Conservation (phyloP, 1,139 yeast genomes). For the Spathaspora sp. region DNA sequence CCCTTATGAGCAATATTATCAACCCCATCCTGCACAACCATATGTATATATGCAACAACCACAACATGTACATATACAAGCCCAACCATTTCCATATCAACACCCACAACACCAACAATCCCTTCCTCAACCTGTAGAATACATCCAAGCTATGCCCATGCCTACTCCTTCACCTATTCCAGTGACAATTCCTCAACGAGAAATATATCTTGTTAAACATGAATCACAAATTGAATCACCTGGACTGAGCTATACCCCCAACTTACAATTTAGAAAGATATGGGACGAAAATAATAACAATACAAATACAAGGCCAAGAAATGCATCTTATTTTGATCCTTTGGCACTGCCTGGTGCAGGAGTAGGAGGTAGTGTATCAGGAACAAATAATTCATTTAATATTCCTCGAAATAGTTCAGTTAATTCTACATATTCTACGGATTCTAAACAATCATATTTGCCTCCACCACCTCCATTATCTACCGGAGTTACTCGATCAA, state of each 20-base stretch:
- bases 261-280: conserved; percentile 39
- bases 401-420: background rate
- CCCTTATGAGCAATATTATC: conserved; percentile 6
- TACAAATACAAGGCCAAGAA: conserved; percentile 23
- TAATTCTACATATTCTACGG: background rate
- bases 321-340: conserved; percentile 39
- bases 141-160: conserved; percentile 2
- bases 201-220: conserved; percentile 6
- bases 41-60: conserved; percentile 6
- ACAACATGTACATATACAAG: conserved; percentile 4
- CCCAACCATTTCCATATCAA: conserved; percentile 3
- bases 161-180: conserved; percentile 7
- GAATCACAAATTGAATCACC: conserved; percentile 1
- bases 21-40: conserved; percentile 13
- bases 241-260: conserved; percentile 25
- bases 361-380: background rate
- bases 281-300: conserved; percentile 27
- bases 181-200: conserved; percentile 4
- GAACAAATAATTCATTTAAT: background rate
- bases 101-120: conserved; percentile 6
- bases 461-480: conserved; percentile 10
- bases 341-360: conserved; percentile 22
- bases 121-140: conserved; percentile 1
- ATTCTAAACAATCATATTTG: conserved; percentile 4
- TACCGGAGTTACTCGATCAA: conserved; percentile 9